These are phyloP conservation scores for Betula pendula DNA, from an alignment of 306 rosid species.

Conservation along the genomic window DNA sequence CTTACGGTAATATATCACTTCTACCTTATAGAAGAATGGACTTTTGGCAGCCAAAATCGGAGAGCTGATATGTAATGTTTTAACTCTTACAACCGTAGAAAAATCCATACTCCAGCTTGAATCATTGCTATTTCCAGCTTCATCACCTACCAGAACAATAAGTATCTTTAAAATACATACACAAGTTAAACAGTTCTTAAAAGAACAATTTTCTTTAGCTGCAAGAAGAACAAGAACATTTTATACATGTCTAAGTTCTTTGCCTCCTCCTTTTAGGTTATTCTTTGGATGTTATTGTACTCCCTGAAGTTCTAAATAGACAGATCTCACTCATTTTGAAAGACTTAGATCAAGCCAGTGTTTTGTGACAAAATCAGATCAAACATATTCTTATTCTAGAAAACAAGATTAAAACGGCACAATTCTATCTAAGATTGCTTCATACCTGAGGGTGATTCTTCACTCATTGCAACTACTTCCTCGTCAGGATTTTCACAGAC, in stretches of 20 bases:
- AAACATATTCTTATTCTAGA: neutral
- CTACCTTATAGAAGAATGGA: conserved; percentile 93
- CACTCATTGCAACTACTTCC: conserved; percentile 79
- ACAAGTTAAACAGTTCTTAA: conserved; percentile 6
- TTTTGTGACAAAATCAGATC: neutral
- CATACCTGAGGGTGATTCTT: conserved; percentile 78
- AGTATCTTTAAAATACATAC: conserved; percentile 9
- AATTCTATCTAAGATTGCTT: conserved; percentile 12
- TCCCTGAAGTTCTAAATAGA: neutral
- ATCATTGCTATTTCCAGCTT: conserved; percentile 71
- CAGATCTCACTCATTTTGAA: neutral
- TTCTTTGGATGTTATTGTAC: neutral
- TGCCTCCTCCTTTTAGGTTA: neutral
- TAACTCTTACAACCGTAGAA: conserved; percentile 71
- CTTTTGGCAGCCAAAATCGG: conserved; percentile 99
- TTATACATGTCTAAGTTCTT: neutral
- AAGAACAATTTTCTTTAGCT: conserved; percentile 5
- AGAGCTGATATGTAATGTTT: conserved; percentile 87
- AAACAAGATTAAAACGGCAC: neutral
- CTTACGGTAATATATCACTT: conserved; percentile 11
- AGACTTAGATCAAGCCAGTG: neutral
- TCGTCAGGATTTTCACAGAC: conserved; percentile 72
- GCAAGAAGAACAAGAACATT: conserved; percentile 12
- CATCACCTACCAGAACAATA: conserved; percentile 65
- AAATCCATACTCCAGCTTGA: conserved; percentile 80